Conservation (phyloP, 2,329 filamentous ascomycete species). For the Ascochyta lentis region DNA sequence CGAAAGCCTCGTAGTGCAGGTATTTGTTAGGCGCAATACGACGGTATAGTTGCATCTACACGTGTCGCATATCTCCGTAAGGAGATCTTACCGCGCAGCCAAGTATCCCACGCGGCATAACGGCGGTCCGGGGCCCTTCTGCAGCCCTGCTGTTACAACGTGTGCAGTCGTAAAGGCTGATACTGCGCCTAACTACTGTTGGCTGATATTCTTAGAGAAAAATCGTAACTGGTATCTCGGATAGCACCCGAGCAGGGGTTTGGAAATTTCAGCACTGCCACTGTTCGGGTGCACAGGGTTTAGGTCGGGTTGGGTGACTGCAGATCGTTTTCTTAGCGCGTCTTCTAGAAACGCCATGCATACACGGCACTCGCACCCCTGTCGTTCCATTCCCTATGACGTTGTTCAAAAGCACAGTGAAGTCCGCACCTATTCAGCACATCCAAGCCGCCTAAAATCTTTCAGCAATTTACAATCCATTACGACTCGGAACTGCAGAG, state of each 20-base stretch:
- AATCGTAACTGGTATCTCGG: slow-evolving; percentile 23
- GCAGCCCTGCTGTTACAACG: neutral
- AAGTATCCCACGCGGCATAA: neutral
- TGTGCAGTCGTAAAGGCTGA: too few relatives aligned
- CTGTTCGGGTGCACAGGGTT: slow-evolving; percentile 9
- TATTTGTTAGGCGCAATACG: slow-evolving; percentile 7
- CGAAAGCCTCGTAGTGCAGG: slow-evolving; percentile 11
- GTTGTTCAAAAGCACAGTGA: slow-evolving; percentile 19
- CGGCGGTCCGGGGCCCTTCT: neutral
- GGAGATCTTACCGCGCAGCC: neutral
- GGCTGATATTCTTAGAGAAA: slow-evolving; percentile 31
- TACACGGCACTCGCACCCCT: slow-evolving; percentile 22
- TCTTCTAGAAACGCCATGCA: slow-evolving; percentile 29
- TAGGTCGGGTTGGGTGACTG: slow-evolving; percentile 12
- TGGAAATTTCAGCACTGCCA: slow-evolving; percentile 23
- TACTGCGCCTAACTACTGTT: slow-evolving; percentile 11
- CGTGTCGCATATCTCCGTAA: slow-evolving; percentile 17
- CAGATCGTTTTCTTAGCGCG: slow-evolving; percentile 24
- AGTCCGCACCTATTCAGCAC: slow-evolving; percentile 31
- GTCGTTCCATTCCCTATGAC: slow-evolving; percentile 16
- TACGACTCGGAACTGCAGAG: slow-evolving; percentile 22
- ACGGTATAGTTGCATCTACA: slow-evolving; percentile 12
- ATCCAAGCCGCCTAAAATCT: slow-evolving; percentile 34
- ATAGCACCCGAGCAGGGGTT: slow-evolving; percentile 31
- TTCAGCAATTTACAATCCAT: slow-evolving; percentile 46